A percentile compares a stretch with the other conserved stretches of the same genome.
phyloP scores from a whole-genome alignment of 768 basidiomycete species.

The Suillus variegatus region DNA sequence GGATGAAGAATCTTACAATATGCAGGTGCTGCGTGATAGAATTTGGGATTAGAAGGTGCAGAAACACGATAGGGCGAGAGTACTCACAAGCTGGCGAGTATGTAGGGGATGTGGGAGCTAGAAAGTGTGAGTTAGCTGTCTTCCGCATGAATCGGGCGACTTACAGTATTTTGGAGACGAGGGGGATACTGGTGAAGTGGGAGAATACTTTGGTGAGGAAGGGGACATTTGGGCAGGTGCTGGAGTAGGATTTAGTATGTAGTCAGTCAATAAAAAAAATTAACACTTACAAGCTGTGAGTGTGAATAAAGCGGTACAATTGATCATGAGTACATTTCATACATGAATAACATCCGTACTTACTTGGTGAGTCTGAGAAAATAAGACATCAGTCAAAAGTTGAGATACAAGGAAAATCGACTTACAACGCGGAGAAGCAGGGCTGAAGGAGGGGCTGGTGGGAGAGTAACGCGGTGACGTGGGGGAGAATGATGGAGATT shows the following conservation, averaged over 20 bases:
- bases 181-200: conserved; percentile 90
- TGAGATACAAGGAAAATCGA: conserved; percentile 10
- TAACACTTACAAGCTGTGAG: conserved; percentile 60
- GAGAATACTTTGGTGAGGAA: conserved; percentile 90
- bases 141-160: conserved; percentile 26
- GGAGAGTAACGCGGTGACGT: conserved; percentile 90
- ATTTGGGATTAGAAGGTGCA: conserved; percentile 11
- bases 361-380: conserved; percentile 76
- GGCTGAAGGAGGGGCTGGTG: conserved; percentile 88
- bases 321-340: conserved; percentile 24
- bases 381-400: neutral
- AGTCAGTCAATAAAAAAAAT: conserved; percentile 2
- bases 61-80: neutral
- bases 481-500: conserved; percentile 88
- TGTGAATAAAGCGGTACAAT: conserved; percentile 7
- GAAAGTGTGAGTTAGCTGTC: conserved; percentile 14
- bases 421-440: conserved; percentile 90
- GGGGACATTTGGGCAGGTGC: conserved; percentile 85
- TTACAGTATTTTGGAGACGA: conserved; percentile 91
- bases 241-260: conserved; percentile 27
- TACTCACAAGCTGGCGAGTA: conserved; percentile 87
- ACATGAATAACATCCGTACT: conserved; percentile 33
- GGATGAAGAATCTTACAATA: conserved; percentile 60
- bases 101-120: conserved; percentile 84
- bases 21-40: conserved; percentile 57